Evolutionary conservation across 768 basidiomycete species (phyloP), one percentile per base, ranked within the genome.

Genomic region (Russula foetens): DNA sequence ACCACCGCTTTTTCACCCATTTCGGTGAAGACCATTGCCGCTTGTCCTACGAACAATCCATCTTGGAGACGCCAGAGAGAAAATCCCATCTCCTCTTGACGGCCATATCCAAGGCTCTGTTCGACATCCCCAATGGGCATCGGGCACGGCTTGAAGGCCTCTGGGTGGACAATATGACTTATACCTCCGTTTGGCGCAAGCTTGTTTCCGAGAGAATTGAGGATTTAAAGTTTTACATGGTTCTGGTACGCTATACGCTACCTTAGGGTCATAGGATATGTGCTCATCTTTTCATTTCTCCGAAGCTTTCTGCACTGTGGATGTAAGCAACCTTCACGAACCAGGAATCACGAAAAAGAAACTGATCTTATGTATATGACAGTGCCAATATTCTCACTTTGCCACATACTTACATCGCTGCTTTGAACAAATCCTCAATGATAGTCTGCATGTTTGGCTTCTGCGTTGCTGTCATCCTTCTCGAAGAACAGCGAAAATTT

Each of bases 1-100:
- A 53, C 11, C 61, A 62, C n/a, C 56, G 61, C 11, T 53, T 45
- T 19, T 38, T 48, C 24, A 57, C 44, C 1, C 60, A 47, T 26
- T 62, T 53, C 2, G 51, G 61, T 6, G 61, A 58, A 44, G 28
- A 47, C 31, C 56, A 58, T 7, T 48, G 38, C 11, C 51, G 51
- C 3, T 47, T 58, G 50, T 58, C 61, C 11, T 47, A 39, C 4
- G 4, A 7, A 8, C 61, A 48, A 12, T 43, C 61, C 24, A 21
- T 47, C 24, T 24, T 48, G 38, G 29, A 62, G 38, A 5, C 23
- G 4, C 45, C 56, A 44, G 24, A 24, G 1, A 15, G 12, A 23
- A 62, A 58, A 33, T 38, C 29, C 23, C 15, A 11, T 39, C 6
- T 57, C 39, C 3, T 53, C 11, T 43, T 62, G 51, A 24, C 23